Conservation (phyloP, 176 grass and related monocot species). For the Cenchrus fungigraminus region DNA sequence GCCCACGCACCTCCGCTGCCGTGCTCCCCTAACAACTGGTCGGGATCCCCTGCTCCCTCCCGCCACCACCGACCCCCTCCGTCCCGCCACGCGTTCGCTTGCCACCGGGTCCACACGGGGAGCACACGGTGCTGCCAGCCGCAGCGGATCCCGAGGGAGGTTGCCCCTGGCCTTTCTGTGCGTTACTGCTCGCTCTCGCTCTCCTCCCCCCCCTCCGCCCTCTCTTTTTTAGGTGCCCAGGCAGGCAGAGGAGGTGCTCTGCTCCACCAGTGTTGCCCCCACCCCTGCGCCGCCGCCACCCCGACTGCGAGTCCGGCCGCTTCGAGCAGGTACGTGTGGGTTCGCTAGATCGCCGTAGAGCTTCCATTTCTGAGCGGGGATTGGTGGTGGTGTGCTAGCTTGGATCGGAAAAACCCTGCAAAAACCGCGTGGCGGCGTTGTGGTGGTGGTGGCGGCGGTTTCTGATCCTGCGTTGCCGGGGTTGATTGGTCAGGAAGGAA, state of each 20-base stretch:
- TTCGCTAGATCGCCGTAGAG: neutral
- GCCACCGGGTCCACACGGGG: fast-evolving
- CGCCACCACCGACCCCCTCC: neutral
- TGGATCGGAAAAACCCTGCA: conserved; percentile 3
- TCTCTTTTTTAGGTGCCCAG: conserved; percentile 28
- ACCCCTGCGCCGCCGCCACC: neutral
- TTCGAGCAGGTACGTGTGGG: conserved; percentile 21
- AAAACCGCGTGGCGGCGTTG: neutral
- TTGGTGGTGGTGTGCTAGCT: neutral
- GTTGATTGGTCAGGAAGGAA: neutral
- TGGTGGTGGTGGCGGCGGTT: neutral
- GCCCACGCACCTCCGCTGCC: conserved; percentile 13
- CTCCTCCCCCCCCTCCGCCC: neutral
- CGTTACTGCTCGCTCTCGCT: conserved; percentile 27
- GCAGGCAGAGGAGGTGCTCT: neutral
- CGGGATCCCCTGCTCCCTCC: conserved; percentile 5
- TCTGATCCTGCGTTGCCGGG: neutral
- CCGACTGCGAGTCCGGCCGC: neutral
- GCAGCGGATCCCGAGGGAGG: conserved; percentile 44
- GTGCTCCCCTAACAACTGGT: conserved; percentile 14
- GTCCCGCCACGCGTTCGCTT: fast-evolving
- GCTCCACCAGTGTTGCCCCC: neutral
- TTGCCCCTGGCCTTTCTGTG: conserved; percentile 47
- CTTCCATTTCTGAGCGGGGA: neutral
- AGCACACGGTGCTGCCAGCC: neutral